phyloP scores from a whole-genome alignment of 164 flowering plant genomes.

The Echeveria elegans region DNA sequence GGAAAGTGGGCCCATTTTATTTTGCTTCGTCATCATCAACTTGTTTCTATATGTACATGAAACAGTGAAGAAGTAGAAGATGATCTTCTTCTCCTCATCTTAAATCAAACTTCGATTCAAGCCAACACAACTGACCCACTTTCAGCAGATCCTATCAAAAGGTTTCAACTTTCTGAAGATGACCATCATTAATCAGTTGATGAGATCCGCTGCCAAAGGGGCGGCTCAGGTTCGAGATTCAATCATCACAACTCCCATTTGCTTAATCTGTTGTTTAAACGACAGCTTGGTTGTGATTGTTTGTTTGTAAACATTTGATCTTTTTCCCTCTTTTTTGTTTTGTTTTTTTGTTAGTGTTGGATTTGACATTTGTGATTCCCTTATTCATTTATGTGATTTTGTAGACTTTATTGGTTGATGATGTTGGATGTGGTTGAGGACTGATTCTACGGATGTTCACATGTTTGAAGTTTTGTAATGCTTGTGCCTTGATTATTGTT shows the following conservation, averaged over 20 bases:
- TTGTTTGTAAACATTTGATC: background rate
- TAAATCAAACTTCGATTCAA: no score
- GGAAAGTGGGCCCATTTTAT: no score
- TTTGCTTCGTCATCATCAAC: no score
- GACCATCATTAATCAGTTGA: background rate
- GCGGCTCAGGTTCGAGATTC: background rate
- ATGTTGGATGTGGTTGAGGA: background rate
- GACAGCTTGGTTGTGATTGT: background rate
- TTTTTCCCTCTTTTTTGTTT: no score
- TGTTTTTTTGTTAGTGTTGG: background rate
- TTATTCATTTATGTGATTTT: background rate
- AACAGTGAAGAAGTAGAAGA: no score
- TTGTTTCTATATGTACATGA: no score
- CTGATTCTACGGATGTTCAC: background rate
- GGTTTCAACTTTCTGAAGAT: background rate
- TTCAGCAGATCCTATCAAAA: background rate
- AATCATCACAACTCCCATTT: background rate
- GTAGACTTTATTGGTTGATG: background rate
- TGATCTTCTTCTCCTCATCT: no score
- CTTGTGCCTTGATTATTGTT: background rate
- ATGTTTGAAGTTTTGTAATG: background rate
- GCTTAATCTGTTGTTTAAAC: background rate
- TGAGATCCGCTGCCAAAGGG: constrained; percentile 2
- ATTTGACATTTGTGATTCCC: background rate
- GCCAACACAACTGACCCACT: background rate